A percentile compares a stretch with the other conserved stretches of the same genome.
Evolutionary conservation across 225 moss, liverwort and hornwort species (phyloP).

Genomic region (Lunularia cruciata): DNA sequence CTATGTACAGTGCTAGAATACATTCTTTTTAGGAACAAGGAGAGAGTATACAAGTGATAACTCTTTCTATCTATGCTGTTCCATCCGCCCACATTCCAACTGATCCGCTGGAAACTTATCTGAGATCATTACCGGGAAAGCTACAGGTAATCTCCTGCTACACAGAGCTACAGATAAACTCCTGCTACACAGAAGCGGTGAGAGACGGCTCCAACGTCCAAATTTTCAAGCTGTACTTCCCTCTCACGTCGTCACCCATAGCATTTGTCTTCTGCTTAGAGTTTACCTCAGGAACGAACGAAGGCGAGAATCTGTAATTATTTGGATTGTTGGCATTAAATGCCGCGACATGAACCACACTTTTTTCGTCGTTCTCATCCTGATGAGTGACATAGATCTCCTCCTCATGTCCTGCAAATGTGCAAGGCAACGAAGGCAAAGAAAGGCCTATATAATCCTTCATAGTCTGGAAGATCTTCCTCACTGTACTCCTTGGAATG

Average conservation of each 20-base stretch:
- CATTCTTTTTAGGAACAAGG: too few relatives aligned
- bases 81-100: too few relatives aligned
- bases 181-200: constrained; percentile 8
- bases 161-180: too few relatives aligned
- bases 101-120: too few relatives aligned
- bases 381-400: constrained; percentile 13
- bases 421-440: constrained; percentile 14
- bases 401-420: constrained; percentile 22
- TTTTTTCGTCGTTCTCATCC: background rate
- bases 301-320: constrained; percentile 1
- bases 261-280: too few relatives aligned
- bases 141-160: too few relatives aligned
- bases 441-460: background rate
- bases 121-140: too few relatives aligned
- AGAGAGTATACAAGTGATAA: too few relatives aligned
- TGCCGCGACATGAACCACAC: constrained; percentile 25
- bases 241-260: too few relatives aligned
- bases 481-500: constrained; percentile 12
- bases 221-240: constrained; percentile 27
- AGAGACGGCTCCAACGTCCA: constrained; percentile 29
- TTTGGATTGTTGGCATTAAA: background rate
- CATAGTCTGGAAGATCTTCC: constrained; percentile 16
- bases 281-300: background rate
- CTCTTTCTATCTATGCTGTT: too few relatives aligned
- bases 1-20: too few relatives aligned